These are phyloP conservation scores for Lepiota venenata DNA, from an alignment of 768 basidiomycete species.

Conservation along the genomic window DNA sequence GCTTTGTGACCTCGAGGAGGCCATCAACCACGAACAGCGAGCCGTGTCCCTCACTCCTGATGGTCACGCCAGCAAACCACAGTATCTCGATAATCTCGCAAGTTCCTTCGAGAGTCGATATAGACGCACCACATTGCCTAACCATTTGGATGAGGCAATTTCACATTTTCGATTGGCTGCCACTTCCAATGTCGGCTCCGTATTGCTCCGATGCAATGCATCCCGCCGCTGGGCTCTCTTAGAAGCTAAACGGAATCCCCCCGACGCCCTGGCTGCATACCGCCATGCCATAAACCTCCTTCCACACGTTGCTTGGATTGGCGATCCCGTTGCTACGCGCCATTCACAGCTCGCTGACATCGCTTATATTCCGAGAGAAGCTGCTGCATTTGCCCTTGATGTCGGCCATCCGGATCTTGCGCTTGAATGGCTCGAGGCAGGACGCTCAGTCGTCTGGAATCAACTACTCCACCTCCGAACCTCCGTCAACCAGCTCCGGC, in stretches of 20 bases:
- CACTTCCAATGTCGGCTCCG: neutral
- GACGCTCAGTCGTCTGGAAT: slow-evolving; percentile 16
- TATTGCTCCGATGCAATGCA: slow-evolving; percentile 4
- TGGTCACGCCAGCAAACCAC: no score
- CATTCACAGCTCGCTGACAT: neutral
- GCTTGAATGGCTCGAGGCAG: slow-evolving; percentile 14
- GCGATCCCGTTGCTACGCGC: no score
- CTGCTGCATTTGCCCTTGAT: slow-evolving; percentile 23
- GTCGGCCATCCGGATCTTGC: slow-evolving; percentile 13
- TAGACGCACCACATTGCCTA: no score
- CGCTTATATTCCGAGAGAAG: neutral
- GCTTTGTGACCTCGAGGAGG: no score
- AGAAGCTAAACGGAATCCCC: neutral
- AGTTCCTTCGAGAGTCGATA: no score
- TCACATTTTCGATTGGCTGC: no score
- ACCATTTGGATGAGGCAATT: no score
- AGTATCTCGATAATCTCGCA: no score
- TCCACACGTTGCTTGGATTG: no score
- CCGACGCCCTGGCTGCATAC: neutral
- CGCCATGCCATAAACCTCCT: neutral
- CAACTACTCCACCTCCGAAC: slow-evolving; percentile 14
- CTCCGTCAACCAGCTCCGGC: slow-evolving; percentile 13
- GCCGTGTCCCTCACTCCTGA: no score
- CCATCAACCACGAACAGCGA: no score
- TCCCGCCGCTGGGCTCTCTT: slow-evolving; percentile 8